These are phyloP conservation scores for Leccinum angustisporum DNA, from an alignment of 1,284 basidiomycete genomes.

Conservation along the genomic window DNA sequence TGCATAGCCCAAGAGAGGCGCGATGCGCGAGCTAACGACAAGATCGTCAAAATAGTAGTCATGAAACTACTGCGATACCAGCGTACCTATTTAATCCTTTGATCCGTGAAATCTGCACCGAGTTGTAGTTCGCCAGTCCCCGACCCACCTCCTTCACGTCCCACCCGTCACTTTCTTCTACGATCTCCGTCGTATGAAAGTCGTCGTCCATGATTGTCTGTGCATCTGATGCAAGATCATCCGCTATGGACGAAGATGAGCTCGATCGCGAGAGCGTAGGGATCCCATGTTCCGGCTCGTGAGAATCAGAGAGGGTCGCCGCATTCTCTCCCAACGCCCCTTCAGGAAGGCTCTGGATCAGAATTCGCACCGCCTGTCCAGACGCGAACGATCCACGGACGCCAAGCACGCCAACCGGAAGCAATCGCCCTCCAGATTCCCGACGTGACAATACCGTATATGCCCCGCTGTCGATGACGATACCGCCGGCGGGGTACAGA, in stretches of 20 bases:
- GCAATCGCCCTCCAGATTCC: constrained; percentile 86
- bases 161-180: constrained; percentile 51
- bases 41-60: not conserved
- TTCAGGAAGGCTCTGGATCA: constrained; percentile 51
- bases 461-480: constrained; percentile 89
- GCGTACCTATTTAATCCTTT: constrained; percentile 88
- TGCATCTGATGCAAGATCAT: constrained; percentile 31
- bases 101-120: constrained; percentile 84
- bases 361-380: constrained; percentile 89
- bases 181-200: constrained; percentile 25
- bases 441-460: constrained; percentile 81
- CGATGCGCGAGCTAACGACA: constrained; percentile 70
- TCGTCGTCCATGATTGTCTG: constrained; percentile 33
- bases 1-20: constrained; percentile 84
- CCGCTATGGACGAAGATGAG: constrained; percentile 37
- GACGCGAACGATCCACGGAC: constrained; percentile 90
- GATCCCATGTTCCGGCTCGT: constrained; percentile 38
- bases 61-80: rapidly evolving
- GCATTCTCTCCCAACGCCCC: constrained; percentile 25
- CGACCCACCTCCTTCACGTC: constrained; percentile 90
- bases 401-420: constrained; percentile 87
- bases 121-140: constrained; percentile 95
- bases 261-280: constrained; percentile 38
- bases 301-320: constrained; percentile 6
- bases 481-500: constrained; percentile 81